Evolutionary conservation across 2,329 filamentous ascomycete genomes (phyloP).

Genomic region (Curvularia hawaiiensis): DNA sequence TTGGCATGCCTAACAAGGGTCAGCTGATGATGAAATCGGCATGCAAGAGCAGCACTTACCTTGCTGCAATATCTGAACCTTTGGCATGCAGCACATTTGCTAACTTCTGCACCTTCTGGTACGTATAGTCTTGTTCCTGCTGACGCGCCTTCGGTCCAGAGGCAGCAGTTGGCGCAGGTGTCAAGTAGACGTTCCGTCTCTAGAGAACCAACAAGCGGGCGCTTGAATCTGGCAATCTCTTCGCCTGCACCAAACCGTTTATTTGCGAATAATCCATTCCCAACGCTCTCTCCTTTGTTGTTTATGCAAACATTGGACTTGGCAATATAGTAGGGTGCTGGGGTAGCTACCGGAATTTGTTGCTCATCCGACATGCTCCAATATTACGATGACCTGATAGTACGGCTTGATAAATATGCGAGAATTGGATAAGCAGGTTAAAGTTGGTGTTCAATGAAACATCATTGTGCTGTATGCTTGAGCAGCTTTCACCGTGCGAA

Average conservation of each 20-base stretch:
- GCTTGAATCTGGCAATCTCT: conserved; percentile 55
- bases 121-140: conserved; percentile 42
- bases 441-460: conserved; percentile 2
- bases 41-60: conserved; percentile 45
- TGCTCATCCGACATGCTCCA: conserved; percentile 4
- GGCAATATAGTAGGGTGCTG: conserved; percentile 28
- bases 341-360: background rate
- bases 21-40: conserved; percentile 2
- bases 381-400: background rate
- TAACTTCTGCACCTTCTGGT: conserved; percentile 48
- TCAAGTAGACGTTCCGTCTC: conserved; percentile 58
- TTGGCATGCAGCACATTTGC: conserved; percentile 63
- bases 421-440: background rate
- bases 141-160: conserved; percentile 44
- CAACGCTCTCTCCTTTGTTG: conserved; percentile 38
- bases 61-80: conserved; percentile 65
- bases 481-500: conserved; percentile 4
- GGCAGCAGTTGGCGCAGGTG: conserved; percentile 64
- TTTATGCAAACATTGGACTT: conserved; percentile 30
- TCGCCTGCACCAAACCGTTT: conserved; percentile 55
- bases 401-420: background rate
- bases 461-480: conserved; percentile 3
- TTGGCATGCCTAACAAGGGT: conserved; percentile 59
- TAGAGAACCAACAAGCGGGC: conserved; percentile 60
- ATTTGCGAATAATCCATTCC: conserved; percentile 62